These are phyloP conservation scores for Piper betle DNA, from an alignment of 164 flowering plant genomes.

Conservation along the genomic window DNA sequence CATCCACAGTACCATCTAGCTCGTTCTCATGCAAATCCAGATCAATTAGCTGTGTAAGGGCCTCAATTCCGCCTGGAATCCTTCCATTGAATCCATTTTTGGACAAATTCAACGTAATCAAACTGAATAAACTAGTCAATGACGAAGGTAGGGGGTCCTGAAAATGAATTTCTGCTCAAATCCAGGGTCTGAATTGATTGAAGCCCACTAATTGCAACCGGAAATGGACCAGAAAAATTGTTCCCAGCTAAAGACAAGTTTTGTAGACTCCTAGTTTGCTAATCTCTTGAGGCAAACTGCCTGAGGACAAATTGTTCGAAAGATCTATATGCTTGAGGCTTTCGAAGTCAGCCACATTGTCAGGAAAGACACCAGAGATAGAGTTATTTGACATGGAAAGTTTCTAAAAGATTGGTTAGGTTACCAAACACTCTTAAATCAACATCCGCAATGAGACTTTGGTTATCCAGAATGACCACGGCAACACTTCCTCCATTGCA, in stretches of 20 bases:
- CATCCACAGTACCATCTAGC: constrained; percentile 55
- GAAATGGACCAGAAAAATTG: constrained; percentile 71
- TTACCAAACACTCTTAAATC: constrained; percentile 76
- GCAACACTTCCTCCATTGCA: constrained; percentile 81
- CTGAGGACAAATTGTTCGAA: constrained; percentile 63
- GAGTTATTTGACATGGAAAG: constrained; percentile 84
- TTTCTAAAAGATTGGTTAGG: constrained; percentile 68
- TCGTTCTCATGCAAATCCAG: constrained; percentile 80
- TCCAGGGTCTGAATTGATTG: constrained; percentile 54
- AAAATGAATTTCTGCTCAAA: constrained; percentile 65
- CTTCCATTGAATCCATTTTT: constrained; percentile 39
- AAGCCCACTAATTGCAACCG: constrained; percentile 55
- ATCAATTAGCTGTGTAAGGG: constrained; percentile 35
- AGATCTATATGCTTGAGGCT: constrained; percentile 63
- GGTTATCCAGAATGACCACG: constrained; percentile 61
- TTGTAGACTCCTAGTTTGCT: constrained; percentile 43
- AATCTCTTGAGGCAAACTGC: constrained; percentile 49
- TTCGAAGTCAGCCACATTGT: constrained; percentile 38
- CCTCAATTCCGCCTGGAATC: constrained; percentile 67
- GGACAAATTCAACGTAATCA: constrained; percentile 69
- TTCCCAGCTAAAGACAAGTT: constrained; percentile 83
- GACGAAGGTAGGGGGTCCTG: constrained; percentile 58
- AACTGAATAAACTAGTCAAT: constrained; percentile 33
- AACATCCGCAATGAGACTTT: constrained; percentile 56
- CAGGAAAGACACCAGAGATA: constrained; percentile 52